These are phyloP conservation scores for Ilyonectria robusta DNA, from an alignment of 2,329 filamentous ascomycete species.

Conservation along the genomic window DNA sequence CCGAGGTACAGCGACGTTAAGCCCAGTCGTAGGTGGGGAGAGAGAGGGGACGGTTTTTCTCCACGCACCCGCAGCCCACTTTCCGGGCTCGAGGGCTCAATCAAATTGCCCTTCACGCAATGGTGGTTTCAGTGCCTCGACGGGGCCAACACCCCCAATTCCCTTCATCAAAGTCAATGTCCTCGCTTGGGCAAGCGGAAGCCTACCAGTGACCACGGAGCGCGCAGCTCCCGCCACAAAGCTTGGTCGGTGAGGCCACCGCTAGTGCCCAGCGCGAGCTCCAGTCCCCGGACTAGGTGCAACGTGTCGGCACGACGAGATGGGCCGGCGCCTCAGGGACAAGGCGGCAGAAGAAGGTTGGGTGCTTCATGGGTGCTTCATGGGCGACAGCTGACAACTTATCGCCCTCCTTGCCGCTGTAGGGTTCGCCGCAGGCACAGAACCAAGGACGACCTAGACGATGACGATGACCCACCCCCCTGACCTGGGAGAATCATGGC, in stretches of 20 bases:
- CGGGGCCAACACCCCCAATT: conserved; percentile 29
- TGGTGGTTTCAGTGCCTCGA: conserved; percentile 37
- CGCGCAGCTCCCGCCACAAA: conserved; percentile 1
- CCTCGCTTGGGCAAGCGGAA: conserved; percentile 20
- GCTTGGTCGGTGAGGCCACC: conserved; percentile 11
- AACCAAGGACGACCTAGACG: neutral
- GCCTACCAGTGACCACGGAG: neutral
- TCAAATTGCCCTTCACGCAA: conserved; percentile 32
- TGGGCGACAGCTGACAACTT: neutral
- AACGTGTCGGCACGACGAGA: conserved; percentile 2
- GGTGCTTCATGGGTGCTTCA: neutral
- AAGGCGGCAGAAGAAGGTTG: neutral
- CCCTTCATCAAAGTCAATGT: conserved; percentile 27
- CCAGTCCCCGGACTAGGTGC: conserved; percentile 9
- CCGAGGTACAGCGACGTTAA: conserved; percentile 25
- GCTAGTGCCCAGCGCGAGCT: conserved; percentile 1
- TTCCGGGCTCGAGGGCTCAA: conserved; percentile 15
- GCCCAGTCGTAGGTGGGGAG: conserved; percentile 10
- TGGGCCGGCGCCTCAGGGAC: neutral
- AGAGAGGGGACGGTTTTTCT: conserved; percentile 16
- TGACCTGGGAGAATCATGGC: conserved; percentile 1
- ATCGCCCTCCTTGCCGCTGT: neutral
- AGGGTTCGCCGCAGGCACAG: neutral
- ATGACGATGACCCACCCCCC: conserved; percentile 2
- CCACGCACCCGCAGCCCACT: conserved; percentile 26